phyloP scores from a whole-genome alignment of 2,329 filamentous ascomycete genomes.

The Aspergillus fructus region DNA sequence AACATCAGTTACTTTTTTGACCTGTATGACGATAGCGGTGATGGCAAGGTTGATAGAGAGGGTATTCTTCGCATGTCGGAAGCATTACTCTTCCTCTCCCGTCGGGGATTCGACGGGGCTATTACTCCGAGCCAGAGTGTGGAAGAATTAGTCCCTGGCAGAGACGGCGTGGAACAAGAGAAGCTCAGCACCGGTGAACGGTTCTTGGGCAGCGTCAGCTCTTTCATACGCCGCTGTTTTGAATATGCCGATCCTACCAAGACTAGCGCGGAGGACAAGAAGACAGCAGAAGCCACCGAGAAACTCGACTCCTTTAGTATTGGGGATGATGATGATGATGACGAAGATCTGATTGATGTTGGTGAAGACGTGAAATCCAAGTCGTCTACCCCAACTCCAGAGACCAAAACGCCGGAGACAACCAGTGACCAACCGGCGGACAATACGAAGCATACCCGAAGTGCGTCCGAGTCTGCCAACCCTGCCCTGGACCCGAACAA shows the following conservation, averaged over 20 bases:
- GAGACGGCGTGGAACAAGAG: constrained; percentile 40
- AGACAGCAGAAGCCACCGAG: constrained; percentile 33
- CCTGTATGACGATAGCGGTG: constrained; percentile 88
- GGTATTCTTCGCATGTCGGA: constrained; percentile 94
- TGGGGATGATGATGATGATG: constrained; percentile 66
- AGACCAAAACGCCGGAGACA: constrained; percentile 15
- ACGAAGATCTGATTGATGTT: constrained; percentile 44
- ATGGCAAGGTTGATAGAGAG: constrained; percentile 90
- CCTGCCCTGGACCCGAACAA: constrained; percentile 88
- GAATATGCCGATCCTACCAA: constrained; percentile 93
- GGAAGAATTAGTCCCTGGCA: constrained; percentile 45
- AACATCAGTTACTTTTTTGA: constrained; percentile 98
- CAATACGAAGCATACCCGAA: constrained; percentile 50
- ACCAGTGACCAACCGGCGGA: constrained; percentile 19
- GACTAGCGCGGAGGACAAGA: constrained; percentile 26
- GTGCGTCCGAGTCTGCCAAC: constrained; percentile 76
- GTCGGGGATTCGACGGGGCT: constrained; percentile 77
- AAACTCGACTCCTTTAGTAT: constrained; percentile 67
- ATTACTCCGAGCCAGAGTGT: constrained; percentile 65
- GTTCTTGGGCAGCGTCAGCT: constrained; percentile 89
- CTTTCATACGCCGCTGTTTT: constrained; percentile 94
- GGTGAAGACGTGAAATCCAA: constrained; percentile 33
- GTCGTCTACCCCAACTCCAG: constrained; percentile 17
- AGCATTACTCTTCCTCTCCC: constrained; percentile 85
- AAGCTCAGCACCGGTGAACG: constrained; percentile 72